These are phyloP conservation scores for Paramecium biaurelia DNA, from an alignment of 73 alveolate species.

Conservation along the genomic window DNA sequence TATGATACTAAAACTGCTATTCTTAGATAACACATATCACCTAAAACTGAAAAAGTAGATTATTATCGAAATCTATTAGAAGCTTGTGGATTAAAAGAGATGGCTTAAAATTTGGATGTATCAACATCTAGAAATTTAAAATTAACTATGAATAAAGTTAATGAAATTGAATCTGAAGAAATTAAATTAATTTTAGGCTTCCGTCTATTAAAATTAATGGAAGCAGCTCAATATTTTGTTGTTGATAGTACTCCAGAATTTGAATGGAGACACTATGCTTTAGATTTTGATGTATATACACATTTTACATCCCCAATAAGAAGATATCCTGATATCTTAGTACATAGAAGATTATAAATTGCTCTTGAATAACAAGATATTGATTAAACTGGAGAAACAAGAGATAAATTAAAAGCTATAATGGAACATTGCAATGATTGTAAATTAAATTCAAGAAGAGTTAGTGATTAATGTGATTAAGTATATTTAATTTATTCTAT, in stretches of 20 bases:
- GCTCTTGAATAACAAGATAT: slow-evolving; percentile 70
- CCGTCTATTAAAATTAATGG: slow-evolving; percentile 42
- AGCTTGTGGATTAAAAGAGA: slow-evolving; percentile 64
- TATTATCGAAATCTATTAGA: slow-evolving; percentile 67
- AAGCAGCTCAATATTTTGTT: slow-evolving; percentile 78
- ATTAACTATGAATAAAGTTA: not conserved
- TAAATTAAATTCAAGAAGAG: slow-evolving; percentile 49
- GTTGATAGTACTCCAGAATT: slow-evolving; percentile 68
- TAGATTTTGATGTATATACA: slow-evolving; percentile 92
- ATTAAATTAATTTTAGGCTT: not conserved
- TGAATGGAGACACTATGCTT: slow-evolving; percentile 88
- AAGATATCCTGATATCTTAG: slow-evolving; percentile 95
- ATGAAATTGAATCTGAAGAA: not conserved
- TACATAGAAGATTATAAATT: slow-evolving; percentile 85
- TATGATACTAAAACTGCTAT: slow-evolving; percentile 74
- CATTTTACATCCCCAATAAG: slow-evolving; percentile 96
- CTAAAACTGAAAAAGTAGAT: slow-evolving; percentile 74
- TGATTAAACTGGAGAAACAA: not conserved
- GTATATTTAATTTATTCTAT: not conserved
- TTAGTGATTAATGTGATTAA: slow-evolving; percentile 48
- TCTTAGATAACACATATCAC: slow-evolving; percentile 82
- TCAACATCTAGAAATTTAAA: not conserved
- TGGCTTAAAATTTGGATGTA: slow-evolving; percentile 11
- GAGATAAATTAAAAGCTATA: not conserved
- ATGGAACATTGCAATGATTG: slow-evolving; percentile 57